phyloP scores from a whole-genome alignment of 1,284 basidiomycete genomes.

The Ceratobasidium sp. region DNA sequence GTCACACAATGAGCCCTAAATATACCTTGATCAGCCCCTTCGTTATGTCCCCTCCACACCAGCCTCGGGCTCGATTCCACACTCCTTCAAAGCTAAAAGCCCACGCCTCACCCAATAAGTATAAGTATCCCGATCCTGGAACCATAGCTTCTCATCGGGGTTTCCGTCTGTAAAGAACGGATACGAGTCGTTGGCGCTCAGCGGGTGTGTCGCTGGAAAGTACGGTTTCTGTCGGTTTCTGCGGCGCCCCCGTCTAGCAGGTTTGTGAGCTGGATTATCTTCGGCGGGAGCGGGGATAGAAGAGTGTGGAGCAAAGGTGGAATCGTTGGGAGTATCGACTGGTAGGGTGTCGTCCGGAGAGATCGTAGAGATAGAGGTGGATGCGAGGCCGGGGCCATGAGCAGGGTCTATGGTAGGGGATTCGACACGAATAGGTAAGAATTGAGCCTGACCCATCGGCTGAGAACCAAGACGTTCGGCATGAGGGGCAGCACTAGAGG shows the following conservation, averaged over 20 bases:
- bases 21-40: neutral
- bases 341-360: neutral
- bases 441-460: neutral
- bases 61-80: conserved; percentile 28
- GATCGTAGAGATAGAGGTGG: neutral
- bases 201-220: conserved; percentile 13
- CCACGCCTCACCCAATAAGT: conserved; percentile 35
- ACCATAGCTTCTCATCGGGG: conserved; percentile 24
- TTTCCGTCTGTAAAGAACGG: conserved; percentile 28
- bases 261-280: neutral
- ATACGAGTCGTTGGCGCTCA: conserved; percentile 30
- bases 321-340: neutral
- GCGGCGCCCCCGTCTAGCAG: neutral
- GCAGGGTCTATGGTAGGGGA: neutral
- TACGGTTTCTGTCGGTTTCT: conserved; percentile 16
- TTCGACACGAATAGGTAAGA: neutral
- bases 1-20: neutral
- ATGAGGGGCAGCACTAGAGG: neutral
- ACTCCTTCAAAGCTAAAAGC: conserved; percentile 18
- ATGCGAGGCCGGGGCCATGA: neutral
- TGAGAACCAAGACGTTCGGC: neutral
- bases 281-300: neutral
- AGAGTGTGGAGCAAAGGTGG: neutral
- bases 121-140: conserved; percentile 31
- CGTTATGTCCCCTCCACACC: conserved; percentile 8